Percentiles rank a stretch among this genome's conserved stretches.
Conservation (phyloP, 768 basidiomycete genomes). For the Harrya chromipes region DNA sequence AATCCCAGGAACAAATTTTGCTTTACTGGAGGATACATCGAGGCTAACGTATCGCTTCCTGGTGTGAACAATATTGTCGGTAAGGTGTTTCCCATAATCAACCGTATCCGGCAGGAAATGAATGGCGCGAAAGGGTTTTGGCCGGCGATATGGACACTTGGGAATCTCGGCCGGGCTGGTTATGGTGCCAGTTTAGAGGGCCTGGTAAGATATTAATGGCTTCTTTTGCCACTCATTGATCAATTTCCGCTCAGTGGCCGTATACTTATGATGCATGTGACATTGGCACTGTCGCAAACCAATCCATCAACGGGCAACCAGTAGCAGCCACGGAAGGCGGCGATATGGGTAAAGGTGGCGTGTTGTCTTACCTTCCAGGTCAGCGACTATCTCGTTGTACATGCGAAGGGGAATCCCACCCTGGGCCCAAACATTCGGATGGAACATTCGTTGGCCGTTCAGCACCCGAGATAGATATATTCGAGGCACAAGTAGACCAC, state of each 20-base stretch:
- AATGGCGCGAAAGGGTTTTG: slow-evolving; percentile 37
- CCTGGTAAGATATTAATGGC: slow-evolving; percentile 31
- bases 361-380: slow-evolving; percentile 73
- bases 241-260: slow-evolving; percentile 47
- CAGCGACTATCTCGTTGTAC: slow-evolving; percentile 87
- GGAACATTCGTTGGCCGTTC: slow-evolving; percentile 77
- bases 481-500: slow-evolving; percentile 65
- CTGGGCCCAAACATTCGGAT: slow-evolving; percentile 72
- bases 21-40: slow-evolving; percentile 80
- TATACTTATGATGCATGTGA: slow-evolving; percentile 76
- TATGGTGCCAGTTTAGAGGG: slow-evolving; percentile 64
- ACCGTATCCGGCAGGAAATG: not conserved
- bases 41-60: slow-evolving; percentile 60
- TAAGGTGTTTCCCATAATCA: slow-evolving; percentile 3
- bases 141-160: slow-evolving; percentile 59
- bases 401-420: slow-evolving; percentile 77
- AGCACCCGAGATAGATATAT: slow-evolving; percentile 89
- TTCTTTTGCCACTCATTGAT: not conserved
- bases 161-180: slow-evolving; percentile 60
- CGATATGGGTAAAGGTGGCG: slow-evolving; percentile 40
- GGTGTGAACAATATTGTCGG: slow-evolving; percentile 63
- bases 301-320: slow-evolving; percentile 70
- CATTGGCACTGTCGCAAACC: slow-evolving; percentile 80
- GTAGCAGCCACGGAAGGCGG: slow-evolving; percentile 59
- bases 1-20: slow-evolving; percentile 80